Evolutionary conservation across 306 rosid genomes (phyloP), one percentile per base, ranked within the genome.

Genomic region (Rosa rugosa): DNA sequence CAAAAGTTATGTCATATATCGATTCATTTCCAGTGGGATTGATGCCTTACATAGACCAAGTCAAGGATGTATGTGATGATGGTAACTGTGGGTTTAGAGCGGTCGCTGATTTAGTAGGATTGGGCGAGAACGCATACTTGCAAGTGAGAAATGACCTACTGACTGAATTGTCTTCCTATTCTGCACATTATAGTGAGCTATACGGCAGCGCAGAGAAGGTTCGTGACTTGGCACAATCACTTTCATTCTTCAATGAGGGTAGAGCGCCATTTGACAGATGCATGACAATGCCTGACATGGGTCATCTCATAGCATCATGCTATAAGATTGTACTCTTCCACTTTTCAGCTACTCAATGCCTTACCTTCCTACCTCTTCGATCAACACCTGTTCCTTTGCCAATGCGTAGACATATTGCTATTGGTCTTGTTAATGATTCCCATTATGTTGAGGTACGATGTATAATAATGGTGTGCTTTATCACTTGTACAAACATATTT

Each of bases 11-110:
- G 16, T 54, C 34, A 2, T 73, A 38, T 54, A 53, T 73, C 1
- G 49, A 53, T 73, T 60, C 50, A 0, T 73, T 73, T 62, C 77
- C 77, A 20, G 34, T 11, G 38, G 77, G 66, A 53, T 73, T 73
- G 66, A 51, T 25, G 65, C 50, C 77, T 23, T 73, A 51, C 38
- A 73, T 73, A 17, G 66, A 53, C 13, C 66, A 54, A 6, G 36
- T 73, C 66, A 73, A 73, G 77, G 77, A 53, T 53, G 66, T 73
- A 53, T 54, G 50, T 54, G 49, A 54, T n/a, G 77, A 73, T 73
- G 77, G 77, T 51, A 59, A 73, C 44, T 73, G 66, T 5, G 77
- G 77, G 77, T 73, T 73, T 73, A 73, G 77, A 14, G 77, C 77
- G 16, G 49, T 73, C 4, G 77, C 77, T 36, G 66, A 54, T 73